Base-by-base conservation (phyloP, 2,329 filamentous ascomycete species). In the Neofusicoccum kwambonambiense region DNA sequence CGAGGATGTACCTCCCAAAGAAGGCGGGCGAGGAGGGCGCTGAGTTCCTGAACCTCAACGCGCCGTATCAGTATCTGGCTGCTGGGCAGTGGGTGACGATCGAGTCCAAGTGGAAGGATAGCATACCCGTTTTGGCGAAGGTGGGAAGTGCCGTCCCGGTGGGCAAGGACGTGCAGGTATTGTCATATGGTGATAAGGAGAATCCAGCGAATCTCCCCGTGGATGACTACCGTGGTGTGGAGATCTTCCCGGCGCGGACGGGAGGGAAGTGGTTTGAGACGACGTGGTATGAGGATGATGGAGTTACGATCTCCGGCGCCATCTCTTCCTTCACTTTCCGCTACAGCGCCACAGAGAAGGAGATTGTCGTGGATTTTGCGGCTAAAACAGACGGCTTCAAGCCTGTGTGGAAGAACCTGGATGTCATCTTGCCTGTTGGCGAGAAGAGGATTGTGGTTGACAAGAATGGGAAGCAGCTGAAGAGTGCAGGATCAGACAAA, bases 1-100 rank as follows among this genome's bases (percentile, higher is more conserved):
- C 84, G 0, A 81, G 77, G 11, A 77, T 92, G 8, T 92, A 92
- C 69, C 81, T 91, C 0, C 89, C 89, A 0, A 79, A 78, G 27
- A 77, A 78, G 58, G 66, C 67, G 12, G 62, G 67, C 3, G 74
- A 76, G 13, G 74, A 76, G 0, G 75, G 87, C 31, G 79, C 81
- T 5, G 86, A 88, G 0, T 91, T 83, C 72, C 69, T 90, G 31
- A 90, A 90, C 70, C 74, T 87, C 41, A 88, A 88, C 58, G 78
- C 82, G 0, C 86, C 88, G 0, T 86, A 87, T 68, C 81, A 87
- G 62, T 83, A 87, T 67, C 76, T 88, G 4, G 71, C 77, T 0
- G 79, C 84, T 0, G 85, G 84, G 0, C 79, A 84, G 66, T 87
- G 85, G 85, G 76, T 81, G 3, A 78, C 79, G 1, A 77, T 87